phyloP scores from a whole-genome alignment of 208 protist genomes.

The Trichomonas tenax region DNA sequence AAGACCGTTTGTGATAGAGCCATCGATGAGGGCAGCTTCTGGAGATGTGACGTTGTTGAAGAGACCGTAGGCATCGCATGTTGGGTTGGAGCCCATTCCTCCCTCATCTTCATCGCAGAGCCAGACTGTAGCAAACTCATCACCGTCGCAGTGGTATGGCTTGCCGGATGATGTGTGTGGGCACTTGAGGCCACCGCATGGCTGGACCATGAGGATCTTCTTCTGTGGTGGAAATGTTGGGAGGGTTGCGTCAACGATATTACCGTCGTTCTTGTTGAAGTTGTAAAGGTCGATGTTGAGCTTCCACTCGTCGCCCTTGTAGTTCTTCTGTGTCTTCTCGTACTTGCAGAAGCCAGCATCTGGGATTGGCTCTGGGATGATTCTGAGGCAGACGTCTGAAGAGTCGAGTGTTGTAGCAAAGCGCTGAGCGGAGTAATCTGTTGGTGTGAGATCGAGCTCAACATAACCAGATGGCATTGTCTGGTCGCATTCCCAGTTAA shows the following conservation, averaged over 20 bases:
- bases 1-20: not conserved
- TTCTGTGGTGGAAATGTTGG: no score
- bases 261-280: not conserved
- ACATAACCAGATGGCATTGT: not conserved
- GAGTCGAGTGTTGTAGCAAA: not conserved
- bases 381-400: not conserved
- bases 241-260: not conserved
- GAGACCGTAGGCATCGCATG: not conserved
- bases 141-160: not conserved
- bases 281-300: not conserved
- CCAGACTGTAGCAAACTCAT: not conserved
- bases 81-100: not conserved
- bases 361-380: not conserved
- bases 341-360: not conserved
- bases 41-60: not conserved
- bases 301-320: not conserved
- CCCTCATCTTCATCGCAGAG: not conserved
- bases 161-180: not conserved
- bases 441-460: not conserved
- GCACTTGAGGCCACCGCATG: not conserved
- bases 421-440: not conserved
- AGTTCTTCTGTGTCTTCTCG: not conserved
- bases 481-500: not conserved
- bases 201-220: not conserved
- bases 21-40: not conserved